A percentile compares a stretch with the other conserved stretches of the same genome.
phyloP scores from a whole-genome alignment of 176 grass and related monocot species.

The Areca catechu region DNA sequence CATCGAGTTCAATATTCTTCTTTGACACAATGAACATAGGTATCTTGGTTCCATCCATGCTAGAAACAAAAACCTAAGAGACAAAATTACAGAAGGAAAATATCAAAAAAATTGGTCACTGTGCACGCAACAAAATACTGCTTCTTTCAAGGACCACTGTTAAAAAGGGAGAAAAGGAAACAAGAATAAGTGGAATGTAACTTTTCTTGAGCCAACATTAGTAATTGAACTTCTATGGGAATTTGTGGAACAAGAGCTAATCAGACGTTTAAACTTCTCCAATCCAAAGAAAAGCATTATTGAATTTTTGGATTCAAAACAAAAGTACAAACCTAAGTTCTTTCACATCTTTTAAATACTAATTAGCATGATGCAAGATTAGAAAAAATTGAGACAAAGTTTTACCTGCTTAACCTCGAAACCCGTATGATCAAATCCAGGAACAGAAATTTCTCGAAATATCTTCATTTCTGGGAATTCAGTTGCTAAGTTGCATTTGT shows the following conservation, averaged over 20 bases:
- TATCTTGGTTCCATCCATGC: constrained; percentile 78
- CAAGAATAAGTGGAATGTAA: no score
- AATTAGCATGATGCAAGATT: background rate
- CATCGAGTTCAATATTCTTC: constrained; percentile 66
- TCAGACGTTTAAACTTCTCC: no score
- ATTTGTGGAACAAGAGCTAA: no score
- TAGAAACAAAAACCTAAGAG: constrained; percentile 61
- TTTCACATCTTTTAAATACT: no score
- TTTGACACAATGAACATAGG: constrained; percentile 87
- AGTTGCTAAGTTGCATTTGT: constrained; percentile 53
- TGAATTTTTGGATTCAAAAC: no score
- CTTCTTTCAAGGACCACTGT: no score
- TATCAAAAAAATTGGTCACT: background rate
- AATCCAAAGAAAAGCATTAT: no score
- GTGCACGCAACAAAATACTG: no score
- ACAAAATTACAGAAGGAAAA: constrained; percentile 11
- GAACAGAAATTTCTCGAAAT: constrained; percentile 71
- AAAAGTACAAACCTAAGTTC: no score
- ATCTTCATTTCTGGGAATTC: constrained; percentile 66
- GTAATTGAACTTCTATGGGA: no score
- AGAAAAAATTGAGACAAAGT: background rate
- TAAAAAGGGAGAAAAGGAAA: no score
- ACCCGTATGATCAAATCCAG: constrained; percentile 60
- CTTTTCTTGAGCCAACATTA: no score
- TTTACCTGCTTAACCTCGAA: constrained; percentile 86